Base-by-base conservation (phyloP, 2,329 filamentous ascomycete species). In the Clathrospora elynae region DNA sequence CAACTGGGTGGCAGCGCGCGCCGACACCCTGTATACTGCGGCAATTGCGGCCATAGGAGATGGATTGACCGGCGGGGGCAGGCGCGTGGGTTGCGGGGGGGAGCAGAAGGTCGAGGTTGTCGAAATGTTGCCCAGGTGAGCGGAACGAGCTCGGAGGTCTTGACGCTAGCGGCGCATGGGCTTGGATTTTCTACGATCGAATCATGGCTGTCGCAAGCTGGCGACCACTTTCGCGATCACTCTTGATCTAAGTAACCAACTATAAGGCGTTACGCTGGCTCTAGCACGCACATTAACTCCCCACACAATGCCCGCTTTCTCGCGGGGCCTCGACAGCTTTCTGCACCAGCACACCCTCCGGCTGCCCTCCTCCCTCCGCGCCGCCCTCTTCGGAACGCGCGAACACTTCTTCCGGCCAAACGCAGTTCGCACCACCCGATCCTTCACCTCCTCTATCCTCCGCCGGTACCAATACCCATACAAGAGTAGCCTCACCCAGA, bases 41-140 rank as follows among this genome's bases (percentile, higher is more conserved):
- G 79, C 78, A 65, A 87, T 74, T 61, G 84, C 86, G 68, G 84
- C 83, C 85, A 88, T 88, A 43, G 48, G 40, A 44, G 31, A 36
- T 51, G 59, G 57, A 61, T 59, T 61, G 64, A 51, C 58, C 32
- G 41, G 26, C 37, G 35, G 36, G 36, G 31, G 33, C 42, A 46
- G 42, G 56, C 42, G 49, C 38, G 50, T 48, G 28, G 23, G 28
- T 20, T 17, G 42, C 20, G 35, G 46, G 35, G 46, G 34, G 39
- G 34, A 36, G 50, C 46, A 48, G 50, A 36, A 31, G 40, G 46
- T 40, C 36, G 47, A 51, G 45, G 35, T 39, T 55, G 60, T 62
- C 57, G 62, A 66, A 65, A 56, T 67, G 66, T 67, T 67, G 22
- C 6, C 22, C 7, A 11, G 22, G 7, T 6, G 67, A 52, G 65